Base-by-base conservation (phyloP, 176 grass and related monocot species). In the Paspalum notatum region DNA sequence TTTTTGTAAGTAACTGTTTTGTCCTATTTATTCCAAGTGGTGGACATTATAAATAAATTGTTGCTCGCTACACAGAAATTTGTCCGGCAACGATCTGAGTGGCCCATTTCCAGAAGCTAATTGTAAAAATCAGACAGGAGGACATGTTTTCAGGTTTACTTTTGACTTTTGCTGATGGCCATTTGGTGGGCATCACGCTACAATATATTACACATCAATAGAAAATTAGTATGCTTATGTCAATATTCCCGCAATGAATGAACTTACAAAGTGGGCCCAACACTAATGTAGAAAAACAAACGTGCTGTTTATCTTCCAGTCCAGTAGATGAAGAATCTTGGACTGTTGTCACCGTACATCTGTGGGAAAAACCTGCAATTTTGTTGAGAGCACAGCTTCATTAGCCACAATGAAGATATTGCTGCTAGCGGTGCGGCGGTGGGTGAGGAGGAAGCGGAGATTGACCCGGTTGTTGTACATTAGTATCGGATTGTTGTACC, bases 301-400 rank as follows among this genome's bases (percentile, higher is more conserved):
- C 64, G 20, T 55, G 49, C 44, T 46, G 47, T 60, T 67, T 66
- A 61, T 88, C 90, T 93, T 89, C 91, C 93, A 52, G 93, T 97
- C 88, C 88, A 97, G 51, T 89, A 93, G 66, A 91, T 93, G 68
- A 97, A 97, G 12, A 97, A 68, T 21, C 88, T 93, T 54, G 88
- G 85, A 78, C 87, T 87, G 43, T 85, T 91, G 32, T 97, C 88
- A 18, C 88, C 81, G 59, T 97, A 93, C 8, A 89, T 65, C 39
- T 74, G 86, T 59, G 93, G 93, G 53, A n/a, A 78, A 93, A 45
- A 97, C 88, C 90, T 97, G 85, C 20, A 82, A 79, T 79, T 72
- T 79, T 12, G 22, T 52, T 60, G 15, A 75, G 15, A 43, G 57
- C 40, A 75, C 56, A 79, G 53, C 27, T 3, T 1, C 15, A 81